These are phyloP conservation scores for Tulasnella sp. DNA, from an alignment of 768 basidiomycete genomes.

Conservation along the genomic window DNA sequence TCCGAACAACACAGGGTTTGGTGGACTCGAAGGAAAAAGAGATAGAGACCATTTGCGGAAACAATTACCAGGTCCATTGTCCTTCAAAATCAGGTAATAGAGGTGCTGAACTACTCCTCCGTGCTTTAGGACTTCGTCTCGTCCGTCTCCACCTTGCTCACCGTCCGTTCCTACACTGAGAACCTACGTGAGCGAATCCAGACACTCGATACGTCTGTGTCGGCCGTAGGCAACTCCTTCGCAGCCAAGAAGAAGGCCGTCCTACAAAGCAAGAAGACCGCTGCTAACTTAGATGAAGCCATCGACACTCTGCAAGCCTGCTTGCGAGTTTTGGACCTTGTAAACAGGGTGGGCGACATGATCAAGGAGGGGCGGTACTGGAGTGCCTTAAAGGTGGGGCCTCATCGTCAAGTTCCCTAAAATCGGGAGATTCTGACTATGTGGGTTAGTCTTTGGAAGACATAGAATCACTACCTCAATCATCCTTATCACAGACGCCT, in stretches of 20 bases:
- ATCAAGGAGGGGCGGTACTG: conserved; percentile 89
- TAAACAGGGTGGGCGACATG: conserved; percentile 86
- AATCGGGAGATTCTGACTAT: conserved; percentile 18
- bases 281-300: conserved; percentile 88
- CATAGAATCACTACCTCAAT: conserved; percentile 80
- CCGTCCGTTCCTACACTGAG: conserved; percentile 91
- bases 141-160: conserved; percentile 91
- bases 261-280: conserved; percentile 84
- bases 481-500: conserved; percentile 81
- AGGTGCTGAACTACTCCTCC: background rate
- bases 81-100: background rate
- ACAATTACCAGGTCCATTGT: conserved; percentile 61
- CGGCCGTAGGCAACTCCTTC: conserved; percentile 73
- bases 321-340: conserved; percentile 82
- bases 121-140: conserved; percentile 72
- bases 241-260: conserved; percentile 90
- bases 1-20: conserved; percentile 74
- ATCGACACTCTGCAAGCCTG: conserved; percentile 93
- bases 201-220: conserved; percentile 78
- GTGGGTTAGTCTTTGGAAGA: conserved; percentile 80
- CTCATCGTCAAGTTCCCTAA: conserved; percentile 21
- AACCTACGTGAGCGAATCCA: conserved; percentile 85
- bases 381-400: conserved; percentile 85
- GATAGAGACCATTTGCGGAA: conserved; percentile 90
- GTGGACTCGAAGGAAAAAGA: conserved; percentile 91